These are phyloP conservation scores for Hyphodiscus hymeniophilus DNA, from an alignment of 495 filamentous ascomycete species.

Conservation along the genomic window DNA sequence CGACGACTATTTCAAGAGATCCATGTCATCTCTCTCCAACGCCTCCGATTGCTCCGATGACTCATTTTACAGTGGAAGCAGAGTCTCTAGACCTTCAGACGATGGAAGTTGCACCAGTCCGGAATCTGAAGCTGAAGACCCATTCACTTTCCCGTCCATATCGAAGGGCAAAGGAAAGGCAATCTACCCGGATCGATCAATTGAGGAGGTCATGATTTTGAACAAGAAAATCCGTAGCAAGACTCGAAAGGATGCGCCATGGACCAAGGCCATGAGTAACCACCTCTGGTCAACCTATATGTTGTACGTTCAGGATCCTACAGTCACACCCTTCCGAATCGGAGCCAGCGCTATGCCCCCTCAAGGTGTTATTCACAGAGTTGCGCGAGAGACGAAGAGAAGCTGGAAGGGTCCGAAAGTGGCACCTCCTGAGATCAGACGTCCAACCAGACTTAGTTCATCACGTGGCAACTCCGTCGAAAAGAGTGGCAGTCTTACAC, in stretches of 20 bases:
- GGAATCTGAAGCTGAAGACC: conserved; percentile 27
- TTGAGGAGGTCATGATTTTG: conserved; percentile 1
- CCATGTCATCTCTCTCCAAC: conserved; percentile 14
- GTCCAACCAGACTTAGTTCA: conserved; percentile 5
- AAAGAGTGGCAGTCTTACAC: conserved; percentile 60
- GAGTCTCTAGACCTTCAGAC: conserved; percentile 36
- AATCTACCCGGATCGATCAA: background rate
- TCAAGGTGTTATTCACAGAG: conserved; percentile 79
- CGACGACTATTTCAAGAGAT: conserved; percentile 15
- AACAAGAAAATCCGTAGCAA: conserved; percentile 18
- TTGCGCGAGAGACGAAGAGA: conserved; percentile 75
- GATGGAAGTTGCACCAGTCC: conserved; percentile 36
- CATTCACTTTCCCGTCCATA: conserved; percentile 18
- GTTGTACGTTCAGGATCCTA: conserved; percentile 82
- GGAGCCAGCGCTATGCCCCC: conserved; percentile 81
- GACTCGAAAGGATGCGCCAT: conserved; percentile 29
- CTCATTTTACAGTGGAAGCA: conserved; percentile 22
- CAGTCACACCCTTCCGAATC: conserved; percentile 87
- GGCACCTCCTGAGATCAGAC: conserved; percentile 4
- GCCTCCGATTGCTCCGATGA: conserved; percentile 21
- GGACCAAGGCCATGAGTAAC: conserved; percentile 85
- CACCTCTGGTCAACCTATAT: conserved; percentile 91
- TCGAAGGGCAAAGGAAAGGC: conserved; percentile 17
- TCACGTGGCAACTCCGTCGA: conserved; percentile 6
- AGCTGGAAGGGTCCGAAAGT: conserved; percentile 64